Conservation (phyloP, 2,329 filamentous ascomycete species). For the Aciculosporium take region DNA sequence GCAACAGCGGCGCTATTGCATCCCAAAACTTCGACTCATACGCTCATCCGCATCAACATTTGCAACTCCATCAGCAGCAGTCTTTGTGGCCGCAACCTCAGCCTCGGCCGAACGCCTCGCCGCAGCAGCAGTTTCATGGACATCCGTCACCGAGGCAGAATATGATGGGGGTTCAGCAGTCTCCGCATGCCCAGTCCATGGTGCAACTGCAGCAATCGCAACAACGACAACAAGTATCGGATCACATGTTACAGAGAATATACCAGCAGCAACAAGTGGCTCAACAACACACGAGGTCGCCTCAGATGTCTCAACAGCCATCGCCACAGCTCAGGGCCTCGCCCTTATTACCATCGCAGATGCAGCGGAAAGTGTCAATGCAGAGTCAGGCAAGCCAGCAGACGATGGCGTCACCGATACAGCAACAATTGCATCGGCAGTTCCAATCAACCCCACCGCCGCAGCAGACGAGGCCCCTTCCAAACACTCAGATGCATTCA, state of each 20-base stretch:
- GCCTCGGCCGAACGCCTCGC: slow-evolving; percentile 9
- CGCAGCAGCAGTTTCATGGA: slow-evolving; percentile 5
- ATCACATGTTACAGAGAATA: slow-evolving; percentile 7
- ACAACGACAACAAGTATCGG: slow-evolving; percentile 5
- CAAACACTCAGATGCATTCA: slow-evolving; percentile 13
- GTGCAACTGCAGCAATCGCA: slow-evolving; percentile 7
- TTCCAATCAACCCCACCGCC: slow-evolving; percentile 10
- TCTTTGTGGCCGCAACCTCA: slow-evolving; percentile 7
- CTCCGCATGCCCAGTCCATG: slow-evolving; percentile 4
- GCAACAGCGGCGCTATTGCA: neutral
- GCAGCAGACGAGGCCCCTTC: slow-evolving; percentile 3
- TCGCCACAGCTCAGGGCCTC: slow-evolving; percentile 7
- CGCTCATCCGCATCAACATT: slow-evolving; percentile 10
- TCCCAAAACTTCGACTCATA: slow-evolving; percentile 10
- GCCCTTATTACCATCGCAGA: slow-evolving; percentile 7
- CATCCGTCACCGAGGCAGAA: slow-evolving; percentile 5
- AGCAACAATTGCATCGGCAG: slow-evolving; percentile 16
- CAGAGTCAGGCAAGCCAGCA: slow-evolving; percentile 7
- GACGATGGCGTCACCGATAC: slow-evolving; percentile 6
- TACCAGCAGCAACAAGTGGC: slow-evolving; percentile 8
- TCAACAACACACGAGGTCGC: slow-evolving; percentile 8
- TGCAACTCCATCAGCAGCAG: slow-evolving; percentile 3
- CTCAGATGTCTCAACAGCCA: slow-evolving; percentile 10
- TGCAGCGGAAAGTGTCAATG: slow-evolving; percentile 7
- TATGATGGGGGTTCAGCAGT: slow-evolving; percentile 2